Evolutionary conservation across 73 alveolate species (phyloP), one percentile per base, ranked within the genome.

Genomic region (Paramecium tetraurelia): DNA sequence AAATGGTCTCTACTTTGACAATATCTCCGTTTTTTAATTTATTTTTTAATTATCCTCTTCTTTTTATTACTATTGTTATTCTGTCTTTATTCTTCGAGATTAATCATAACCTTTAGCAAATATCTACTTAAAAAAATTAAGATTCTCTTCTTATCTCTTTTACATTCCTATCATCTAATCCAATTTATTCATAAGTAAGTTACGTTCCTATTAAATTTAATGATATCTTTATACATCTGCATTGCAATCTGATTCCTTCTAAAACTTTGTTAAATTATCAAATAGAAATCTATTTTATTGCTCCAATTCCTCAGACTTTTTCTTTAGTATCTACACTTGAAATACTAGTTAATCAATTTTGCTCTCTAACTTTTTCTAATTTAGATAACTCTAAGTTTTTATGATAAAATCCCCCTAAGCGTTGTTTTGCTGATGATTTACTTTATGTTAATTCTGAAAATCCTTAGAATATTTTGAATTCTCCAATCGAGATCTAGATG

Each of bases 21-120:
- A 33, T 33, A 63, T 33, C 12, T 63, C 84, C 7, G 84, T 63
- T 24, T 24, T 63, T 33, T 63, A 33, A 27, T 63, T 63, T 63
- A 33, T 11, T 27, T 63, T 27, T 22, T 22, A 27, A 31, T 12
- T 33, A 63, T 63, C 84, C 9, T 63, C 84, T 27, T 63, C 84
- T 33, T 63, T 12, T 63, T 27, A 63, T 63, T 63, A 33, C 31
- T 63, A 63, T 27, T 63, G 14, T 33, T 63, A 63, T 63, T 63
- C 84, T 4, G 84, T 63, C 31, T 63, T 63, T 14, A 63, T 63
- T 33, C 84, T 63, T 63, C 84, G 84, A 63, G 84, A 63, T 63
- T 63, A 33, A 63, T 63, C 84, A 33, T n/a, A 63, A 1, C 48
- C 84, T 27, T 63, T 63, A 12, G 24, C 48, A 63, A 63, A 63